These are phyloP conservation scores for Cordia subcordata DNA, from an alignment of 257 asterid genomes.

Conservation along the genomic window DNA sequence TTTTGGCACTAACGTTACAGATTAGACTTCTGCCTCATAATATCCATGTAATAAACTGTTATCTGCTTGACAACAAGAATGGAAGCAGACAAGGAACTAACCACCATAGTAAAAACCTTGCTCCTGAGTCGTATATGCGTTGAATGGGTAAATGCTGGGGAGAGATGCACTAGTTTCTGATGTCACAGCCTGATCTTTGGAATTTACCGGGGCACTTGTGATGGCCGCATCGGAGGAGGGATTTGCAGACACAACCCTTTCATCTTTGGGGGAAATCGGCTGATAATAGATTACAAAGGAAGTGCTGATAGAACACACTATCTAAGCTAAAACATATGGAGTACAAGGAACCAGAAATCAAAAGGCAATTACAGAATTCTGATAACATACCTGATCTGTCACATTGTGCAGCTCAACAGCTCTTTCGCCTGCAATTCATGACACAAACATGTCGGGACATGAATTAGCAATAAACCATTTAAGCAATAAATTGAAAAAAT, in stretches of 20 bases:
- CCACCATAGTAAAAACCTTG: constrained; percentile 81
- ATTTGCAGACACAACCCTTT: constrained; percentile 64
- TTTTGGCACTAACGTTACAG: not conserved
- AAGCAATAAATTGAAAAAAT: too few relatives aligned
- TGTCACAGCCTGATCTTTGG: constrained; percentile 56
- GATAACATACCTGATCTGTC: constrained; percentile 65
- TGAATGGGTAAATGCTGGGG: constrained; percentile 40
- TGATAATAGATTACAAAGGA: constrained; percentile 38
- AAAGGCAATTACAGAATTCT: constrained; percentile 2
- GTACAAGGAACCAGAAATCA: constrained; percentile 14
- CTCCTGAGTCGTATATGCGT: constrained; percentile 59
- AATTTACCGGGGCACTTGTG: constrained; percentile 56
- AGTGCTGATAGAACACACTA: constrained; percentile 26
- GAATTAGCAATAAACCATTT: not conserved
- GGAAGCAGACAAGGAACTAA: constrained; percentile 23
- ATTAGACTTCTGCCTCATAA: not conserved
- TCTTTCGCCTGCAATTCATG: constrained; percentile 55
- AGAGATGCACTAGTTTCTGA: constrained; percentile 57
- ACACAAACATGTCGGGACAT: not conserved
- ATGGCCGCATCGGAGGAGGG: constrained; percentile 62
- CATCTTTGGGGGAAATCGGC: constrained; percentile 81
- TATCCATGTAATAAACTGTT: not conserved
- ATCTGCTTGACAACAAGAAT: constrained; percentile 11
- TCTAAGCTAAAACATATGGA: constrained; percentile 24
- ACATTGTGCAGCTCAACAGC: constrained; percentile 61